Base-by-base conservation (phyloP, 805 yeast species). In the Saturnispora kantuleensis region DNA sequence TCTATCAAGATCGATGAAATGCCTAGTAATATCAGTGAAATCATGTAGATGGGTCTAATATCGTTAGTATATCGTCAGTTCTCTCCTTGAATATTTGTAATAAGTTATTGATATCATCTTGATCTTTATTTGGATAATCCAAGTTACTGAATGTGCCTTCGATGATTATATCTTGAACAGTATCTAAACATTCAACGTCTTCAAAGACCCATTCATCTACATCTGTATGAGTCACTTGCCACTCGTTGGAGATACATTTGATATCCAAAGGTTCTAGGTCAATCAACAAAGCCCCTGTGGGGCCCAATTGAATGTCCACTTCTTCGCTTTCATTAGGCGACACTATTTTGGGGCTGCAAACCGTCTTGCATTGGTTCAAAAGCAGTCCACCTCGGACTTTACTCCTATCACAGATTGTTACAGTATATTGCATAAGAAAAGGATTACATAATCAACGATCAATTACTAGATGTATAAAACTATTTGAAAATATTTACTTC, bases 1-100 rank as follows among this genome's bases (percentile, higher is more conserved):
- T 74, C 81, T 47, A 81, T 81, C 46, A 81, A 77, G 64, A 80
- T 84, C 54, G 76, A 73, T 54, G 90, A 83, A 65, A 76, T 84
- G 79, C 94, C 94, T 52, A 79, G 80, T 54, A 77, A 82, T 66
- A 71, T 87, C 54, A 50, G 49, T 33, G 60, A 58, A 12, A 42
- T 58, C 32, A 37, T 56, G 44, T 58, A 44, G 42, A 12, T 10
- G 21, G 16, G 26, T 21, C 26, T 28, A 47, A 31, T 28, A 35
- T 39, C 10, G 30, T 16, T 4, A 31, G 15, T 26, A 45, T 13
- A 18, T 12, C 29, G 16, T 44, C 41, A 21, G 47, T 48, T 29
- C 42, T 29, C 11, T 28, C 26, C 31, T 48, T 48, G 26, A 48
- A 45, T 16, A 39, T 37, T 2, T 28, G 9, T 7, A 48, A 34